Percentiles rank a stretch among this genome's conserved stretches.
Conservation (phyloP, 108 stramenopile genomes). For the Fragilaria radians region DNA sequence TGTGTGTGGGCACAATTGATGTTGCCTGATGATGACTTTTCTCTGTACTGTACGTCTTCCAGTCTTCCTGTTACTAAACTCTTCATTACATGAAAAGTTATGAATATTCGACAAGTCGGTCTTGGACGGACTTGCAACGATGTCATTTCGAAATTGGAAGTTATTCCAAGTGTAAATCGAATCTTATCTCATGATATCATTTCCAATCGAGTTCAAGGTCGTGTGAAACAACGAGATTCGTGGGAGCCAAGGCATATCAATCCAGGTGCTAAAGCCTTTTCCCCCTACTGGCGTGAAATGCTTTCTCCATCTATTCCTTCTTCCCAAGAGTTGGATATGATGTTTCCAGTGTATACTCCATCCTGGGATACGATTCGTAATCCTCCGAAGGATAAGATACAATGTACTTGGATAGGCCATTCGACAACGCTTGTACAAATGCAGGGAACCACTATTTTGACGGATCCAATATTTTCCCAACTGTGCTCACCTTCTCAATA, state of each 20-base stretch:
- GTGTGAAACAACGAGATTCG: slow-evolving; percentile 13
- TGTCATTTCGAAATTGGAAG: slow-evolving; percentile 1
- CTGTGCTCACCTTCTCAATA: slow-evolving; percentile 18
- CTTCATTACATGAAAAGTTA: no score
- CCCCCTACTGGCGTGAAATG: background rate
- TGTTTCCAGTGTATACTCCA: slow-evolving; percentile 13
- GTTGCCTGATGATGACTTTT: no score
- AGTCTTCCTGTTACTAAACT: no score
- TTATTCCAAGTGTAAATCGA: background rate
- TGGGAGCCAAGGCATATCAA: background rate
- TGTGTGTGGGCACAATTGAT: no score
- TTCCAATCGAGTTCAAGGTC: background rate
- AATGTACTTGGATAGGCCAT: slow-evolving; percentile 57
- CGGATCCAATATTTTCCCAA: slow-evolving; percentile 51
- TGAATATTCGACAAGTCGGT: no score
- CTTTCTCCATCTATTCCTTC: slow-evolving; percentile 3
- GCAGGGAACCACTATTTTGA: slow-evolving; percentile 42
- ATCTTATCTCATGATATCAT: background rate
- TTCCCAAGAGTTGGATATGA: slow-evolving; percentile 12
- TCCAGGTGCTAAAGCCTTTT: background rate
- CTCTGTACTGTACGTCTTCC: no score
- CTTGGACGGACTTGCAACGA: no score
- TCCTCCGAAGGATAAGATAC: slow-evolving; percentile 18
- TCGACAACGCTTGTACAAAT: slow-evolving; percentile 32
- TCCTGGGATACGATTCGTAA: slow-evolving; percentile 2